Evolutionary conservation across 352 stramenopile species (phyloP).

Genomic region (Phytophthora fragariae): DNA sequence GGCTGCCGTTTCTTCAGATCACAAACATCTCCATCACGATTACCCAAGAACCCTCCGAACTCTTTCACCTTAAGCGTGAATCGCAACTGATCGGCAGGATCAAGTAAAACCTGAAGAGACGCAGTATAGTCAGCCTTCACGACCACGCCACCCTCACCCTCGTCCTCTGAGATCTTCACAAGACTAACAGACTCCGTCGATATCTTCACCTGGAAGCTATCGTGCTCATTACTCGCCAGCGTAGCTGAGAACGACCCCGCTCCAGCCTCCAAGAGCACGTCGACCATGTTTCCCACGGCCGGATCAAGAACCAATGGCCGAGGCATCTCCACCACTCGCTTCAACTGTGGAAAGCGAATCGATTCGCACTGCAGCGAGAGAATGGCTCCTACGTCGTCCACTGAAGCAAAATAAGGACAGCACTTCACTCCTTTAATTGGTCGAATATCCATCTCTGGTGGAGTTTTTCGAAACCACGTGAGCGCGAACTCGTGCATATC

Average conservation of each 20-base stretch:
- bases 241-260: slow-evolving; percentile 82
- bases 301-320: slow-evolving; percentile 62
- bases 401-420: slow-evolving; percentile 72
- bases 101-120: slow-evolving; percentile 77
- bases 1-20: slow-evolving; percentile 56
- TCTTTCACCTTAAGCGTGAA: slow-evolving; percentile 85
- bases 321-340: slow-evolving; percentile 63
- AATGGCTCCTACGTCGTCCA: slow-evolving; percentile 70
- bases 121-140: slow-evolving; percentile 58
- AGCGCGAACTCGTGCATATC: slow-evolving; percentile 68
- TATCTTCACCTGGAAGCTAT: slow-evolving; percentile 89
- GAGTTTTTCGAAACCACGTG: slow-evolving; percentile 76
- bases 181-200: slow-evolving; percentile 53
- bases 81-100: slow-evolving; percentile 66
- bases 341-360: slow-evolving; percentile 66
- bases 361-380: slow-evolving; percentile 73
- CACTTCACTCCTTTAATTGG: slow-evolving; percentile 67
- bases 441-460: slow-evolving; percentile 55
- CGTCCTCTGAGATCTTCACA: slow-evolving; percentile 79
- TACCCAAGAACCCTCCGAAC: slow-evolving; percentile 76
- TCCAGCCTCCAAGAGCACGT: slow-evolving; percentile 74
- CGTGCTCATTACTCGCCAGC: slow-evolving; percentile 76
- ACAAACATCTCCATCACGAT: slow-evolving; percentile 64
- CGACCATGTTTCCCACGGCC: slow-evolving; percentile 70
- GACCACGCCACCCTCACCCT: slow-evolving; percentile 68